Conservation (phyloP, 768 basidiomycete species). For the Tremella fuciformis region DNA sequence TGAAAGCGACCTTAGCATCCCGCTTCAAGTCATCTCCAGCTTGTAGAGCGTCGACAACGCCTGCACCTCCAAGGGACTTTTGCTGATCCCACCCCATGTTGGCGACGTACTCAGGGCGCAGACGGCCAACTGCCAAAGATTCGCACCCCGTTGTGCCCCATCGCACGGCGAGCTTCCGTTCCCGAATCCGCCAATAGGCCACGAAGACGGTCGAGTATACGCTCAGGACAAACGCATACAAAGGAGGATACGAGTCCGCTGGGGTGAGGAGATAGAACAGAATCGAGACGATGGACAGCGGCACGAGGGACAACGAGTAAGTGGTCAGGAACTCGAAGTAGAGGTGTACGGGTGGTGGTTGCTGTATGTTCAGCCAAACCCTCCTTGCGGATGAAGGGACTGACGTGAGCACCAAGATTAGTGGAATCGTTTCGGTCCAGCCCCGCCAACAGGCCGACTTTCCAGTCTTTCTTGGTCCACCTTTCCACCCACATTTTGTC, state of each 20-base stretch:
- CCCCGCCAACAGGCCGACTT: slow-evolving; percentile 35
- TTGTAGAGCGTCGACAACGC: slow-evolving; percentile 30
- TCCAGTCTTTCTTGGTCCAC: slow-evolving; percentile 47
- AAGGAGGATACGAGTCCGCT: slow-evolving; percentile 64
- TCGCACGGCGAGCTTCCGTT: slow-evolving; percentile 74
- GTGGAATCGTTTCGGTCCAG: slow-evolving; percentile 22
- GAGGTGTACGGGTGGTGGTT: slow-evolving; percentile 46
- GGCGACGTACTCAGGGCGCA: slow-evolving; percentile 46
- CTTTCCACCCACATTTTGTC: slow-evolving; percentile 39
- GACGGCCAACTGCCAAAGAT: slow-evolving; percentile 47
- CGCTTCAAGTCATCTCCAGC: slow-evolving; percentile 36
- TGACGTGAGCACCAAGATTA: slow-evolving; percentile 38
- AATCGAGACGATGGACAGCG: slow-evolving; percentile 70
- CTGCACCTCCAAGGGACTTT: neutral
- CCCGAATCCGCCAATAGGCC: slow-evolving; percentile 86
- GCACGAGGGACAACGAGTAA: slow-evolving; percentile 74
- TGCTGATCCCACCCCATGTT: slow-evolving; percentile 32
- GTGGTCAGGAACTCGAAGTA: slow-evolving; percentile 82
- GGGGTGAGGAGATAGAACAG: slow-evolving; percentile 60
- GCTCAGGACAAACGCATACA: slow-evolving; percentile 72
- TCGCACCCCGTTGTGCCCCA: slow-evolving; percentile 69
- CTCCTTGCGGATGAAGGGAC: slow-evolving; percentile 11
- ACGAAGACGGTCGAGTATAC: slow-evolving; percentile 83
- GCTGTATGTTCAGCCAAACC: slow-evolving; percentile 13
- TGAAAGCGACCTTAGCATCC: slow-evolving; percentile 44